Evolutionary conservation across 805 yeast genomes (phyloP).

Genomic region (Pichia nakasei): DNA sequence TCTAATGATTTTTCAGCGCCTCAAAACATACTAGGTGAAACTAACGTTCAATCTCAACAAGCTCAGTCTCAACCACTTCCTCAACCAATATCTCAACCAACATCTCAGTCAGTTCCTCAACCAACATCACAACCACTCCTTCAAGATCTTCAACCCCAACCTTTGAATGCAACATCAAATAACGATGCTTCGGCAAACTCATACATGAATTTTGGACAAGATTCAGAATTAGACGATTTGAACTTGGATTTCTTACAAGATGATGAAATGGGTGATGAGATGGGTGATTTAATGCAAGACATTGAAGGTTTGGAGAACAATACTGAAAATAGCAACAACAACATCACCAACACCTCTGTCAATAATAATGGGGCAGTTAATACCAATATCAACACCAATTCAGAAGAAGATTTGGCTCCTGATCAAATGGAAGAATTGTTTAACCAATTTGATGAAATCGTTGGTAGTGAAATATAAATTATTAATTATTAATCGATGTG

Average conservation of each 20-base stretch:
- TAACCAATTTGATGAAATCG: constrained; percentile 26
- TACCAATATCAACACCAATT: not conserved
- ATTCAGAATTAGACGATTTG: constrained; percentile 19
- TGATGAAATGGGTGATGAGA: constrained; percentile 9
- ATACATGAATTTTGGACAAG: constrained; percentile 9
- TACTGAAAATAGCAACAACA: not conserved
- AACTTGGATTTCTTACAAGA: constrained; percentile 20
- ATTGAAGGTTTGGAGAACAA: constrained; percentile 4
- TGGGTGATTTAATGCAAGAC: constrained; percentile 8
- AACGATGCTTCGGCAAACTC: not conserved
- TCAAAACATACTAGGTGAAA: too few species aligned
- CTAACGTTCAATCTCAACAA: not conserved
- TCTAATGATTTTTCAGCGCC: too few species aligned
- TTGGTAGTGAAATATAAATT: constrained; percentile 13
- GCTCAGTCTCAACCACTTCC: constrained; percentile 1
- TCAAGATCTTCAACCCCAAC: not conserved
- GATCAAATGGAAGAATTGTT: constrained; percentile 27
- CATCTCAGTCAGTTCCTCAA: too few species aligned
- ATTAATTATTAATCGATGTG: not conserved
- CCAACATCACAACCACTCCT: not conserved
- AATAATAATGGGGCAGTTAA: not conserved
- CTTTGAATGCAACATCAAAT: not conserved
- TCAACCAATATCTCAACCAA: not conserved
- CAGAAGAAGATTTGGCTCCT: constrained; percentile 19
- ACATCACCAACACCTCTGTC: not conserved